These are phyloP conservation scores for Amphichorda felina DNA, from an alignment of 2,329 filamentous ascomycete genomes.

Conservation along the genomic window DNA sequence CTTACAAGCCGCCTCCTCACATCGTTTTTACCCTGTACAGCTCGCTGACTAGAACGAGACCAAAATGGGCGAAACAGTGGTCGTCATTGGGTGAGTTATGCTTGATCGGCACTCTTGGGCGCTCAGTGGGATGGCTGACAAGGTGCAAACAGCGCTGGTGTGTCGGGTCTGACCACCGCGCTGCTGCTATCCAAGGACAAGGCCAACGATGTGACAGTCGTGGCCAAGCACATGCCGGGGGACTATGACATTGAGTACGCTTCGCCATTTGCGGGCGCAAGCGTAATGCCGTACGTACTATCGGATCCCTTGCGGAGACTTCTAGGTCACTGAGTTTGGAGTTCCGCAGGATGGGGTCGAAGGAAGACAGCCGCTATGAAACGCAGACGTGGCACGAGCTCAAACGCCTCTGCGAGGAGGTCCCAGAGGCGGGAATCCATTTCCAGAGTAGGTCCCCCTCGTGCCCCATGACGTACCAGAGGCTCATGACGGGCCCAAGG, in stretches of 20 bases:
- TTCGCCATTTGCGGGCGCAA: slow-evolving; percentile 71
- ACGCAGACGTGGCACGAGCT: slow-evolving; percentile 52
- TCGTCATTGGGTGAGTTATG: background rate
- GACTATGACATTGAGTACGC: slow-evolving; percentile 79
- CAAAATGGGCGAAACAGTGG: background rate
- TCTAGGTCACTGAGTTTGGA: background rate
- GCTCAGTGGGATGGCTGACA: background rate
- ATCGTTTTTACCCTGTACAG: too few relatives aligned
- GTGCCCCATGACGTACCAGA: too few relatives aligned
- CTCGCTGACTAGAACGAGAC: too few relatives aligned
- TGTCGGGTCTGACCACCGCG: slow-evolving; percentile 26
- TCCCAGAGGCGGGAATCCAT: slow-evolving; percentile 70
- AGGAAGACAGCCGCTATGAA: slow-evolving; percentile 42
- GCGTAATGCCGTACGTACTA: slow-evolving; percentile 49
- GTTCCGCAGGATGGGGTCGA: slow-evolving; percentile 6
- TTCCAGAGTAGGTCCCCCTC: slow-evolving; percentile 45
- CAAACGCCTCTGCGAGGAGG: slow-evolving; percentile 45
- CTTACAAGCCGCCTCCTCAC: too few relatives aligned
- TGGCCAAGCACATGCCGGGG: slow-evolving; percentile 70
- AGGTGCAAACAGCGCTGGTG: slow-evolving; percentile 15
- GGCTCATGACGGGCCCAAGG: slow-evolving; percentile 19
- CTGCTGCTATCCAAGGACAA: slow-evolving; percentile 21
- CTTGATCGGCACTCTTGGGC: background rate
- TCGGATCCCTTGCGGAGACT: background rate
- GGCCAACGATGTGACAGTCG: slow-evolving; percentile 21